These are phyloP conservation scores for Puccinia novopanici DNA, from an alignment of 1,284 basidiomycete species.

Conservation along the genomic window DNA sequence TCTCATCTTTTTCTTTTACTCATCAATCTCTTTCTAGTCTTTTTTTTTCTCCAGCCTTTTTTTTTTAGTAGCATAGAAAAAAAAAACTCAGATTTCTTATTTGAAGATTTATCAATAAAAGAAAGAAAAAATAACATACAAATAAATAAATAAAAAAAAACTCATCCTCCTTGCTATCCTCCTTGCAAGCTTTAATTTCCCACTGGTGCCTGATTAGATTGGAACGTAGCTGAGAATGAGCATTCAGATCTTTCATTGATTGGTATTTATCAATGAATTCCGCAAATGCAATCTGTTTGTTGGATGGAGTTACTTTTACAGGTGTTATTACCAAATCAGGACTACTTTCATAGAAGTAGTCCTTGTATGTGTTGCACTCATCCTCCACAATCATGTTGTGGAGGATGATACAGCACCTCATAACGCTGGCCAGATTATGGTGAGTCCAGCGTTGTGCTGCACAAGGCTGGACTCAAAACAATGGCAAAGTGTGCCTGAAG, in stretches of 20 bases:
- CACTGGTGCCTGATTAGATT: conserved; percentile 13
- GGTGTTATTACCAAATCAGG: no score
- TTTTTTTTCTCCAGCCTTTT: not conserved
- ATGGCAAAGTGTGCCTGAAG: conserved; percentile 13
- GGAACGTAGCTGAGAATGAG: not conserved
- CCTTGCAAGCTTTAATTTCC: not conserved
- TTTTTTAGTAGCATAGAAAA: no score
- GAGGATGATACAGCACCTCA: conserved; percentile 5
- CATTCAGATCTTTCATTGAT: not conserved
- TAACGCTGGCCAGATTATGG: not conserved
- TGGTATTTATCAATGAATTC: not conserved
- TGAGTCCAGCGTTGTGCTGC: not conserved
- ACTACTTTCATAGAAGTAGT: not conserved
- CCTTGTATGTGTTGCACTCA: not conserved
- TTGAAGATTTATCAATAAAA: no score
- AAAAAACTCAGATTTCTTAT: not conserved
- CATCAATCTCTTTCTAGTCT: no score
- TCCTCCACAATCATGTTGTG: no score
- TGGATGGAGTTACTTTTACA: not conserved
- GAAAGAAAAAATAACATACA: not conserved
- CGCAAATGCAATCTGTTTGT: not conserved
- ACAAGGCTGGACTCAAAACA: not conserved
- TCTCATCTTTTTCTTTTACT: not conserved
- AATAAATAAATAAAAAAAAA: not conserved
- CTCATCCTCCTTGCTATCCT: not conserved